Percentiles rank a stretch among this genome's conserved stretches.
Conservation (phyloP, 768 basidiomycete species). For the Leccinum variicolor region DNA sequence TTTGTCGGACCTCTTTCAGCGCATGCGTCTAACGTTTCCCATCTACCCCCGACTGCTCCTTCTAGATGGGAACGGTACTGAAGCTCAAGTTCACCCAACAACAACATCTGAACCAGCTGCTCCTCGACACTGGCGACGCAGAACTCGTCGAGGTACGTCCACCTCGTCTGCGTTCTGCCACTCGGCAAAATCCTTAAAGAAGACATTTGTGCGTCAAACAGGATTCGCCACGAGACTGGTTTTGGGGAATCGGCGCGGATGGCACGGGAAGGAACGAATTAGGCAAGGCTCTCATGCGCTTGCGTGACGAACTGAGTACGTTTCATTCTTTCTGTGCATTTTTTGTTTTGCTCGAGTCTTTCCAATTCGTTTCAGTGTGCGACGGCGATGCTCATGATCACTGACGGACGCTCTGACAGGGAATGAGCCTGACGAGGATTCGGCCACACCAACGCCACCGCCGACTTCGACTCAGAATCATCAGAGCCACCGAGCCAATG, state of each 20-base stretch:
- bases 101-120: conserved; percentile 48
- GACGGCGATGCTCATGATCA: conserved; percentile 2
- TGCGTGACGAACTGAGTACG: conserved; percentile 52
- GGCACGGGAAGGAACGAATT: conserved; percentile 67
- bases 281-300: conserved; percentile 64
- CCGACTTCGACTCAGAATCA: conserved; percentile 2
- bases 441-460: background rate
- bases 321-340: background rate
- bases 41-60: background rate
- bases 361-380: background rate
- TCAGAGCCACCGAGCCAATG: conserved; percentile 1
- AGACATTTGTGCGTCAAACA: conserved; percentile 19
- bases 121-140: conserved; percentile 62
- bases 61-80: conserved; percentile 61
- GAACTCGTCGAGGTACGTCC: conserved; percentile 62
- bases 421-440: conserved; percentile 3
- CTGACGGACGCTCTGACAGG: conserved; percentile 1
- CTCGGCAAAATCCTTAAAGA: background rate
- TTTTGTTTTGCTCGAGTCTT: background rate
- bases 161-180: background rate
- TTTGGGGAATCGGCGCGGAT: conserved; percentile 73
- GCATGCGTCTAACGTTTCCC: background rate
- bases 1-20: background rate
- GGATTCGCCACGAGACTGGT: conserved; percentile 72
- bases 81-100: conserved; percentile 74